Conservation (phyloP, 139 green algal species). For the Chlamydomonas eustigma region DNA sequence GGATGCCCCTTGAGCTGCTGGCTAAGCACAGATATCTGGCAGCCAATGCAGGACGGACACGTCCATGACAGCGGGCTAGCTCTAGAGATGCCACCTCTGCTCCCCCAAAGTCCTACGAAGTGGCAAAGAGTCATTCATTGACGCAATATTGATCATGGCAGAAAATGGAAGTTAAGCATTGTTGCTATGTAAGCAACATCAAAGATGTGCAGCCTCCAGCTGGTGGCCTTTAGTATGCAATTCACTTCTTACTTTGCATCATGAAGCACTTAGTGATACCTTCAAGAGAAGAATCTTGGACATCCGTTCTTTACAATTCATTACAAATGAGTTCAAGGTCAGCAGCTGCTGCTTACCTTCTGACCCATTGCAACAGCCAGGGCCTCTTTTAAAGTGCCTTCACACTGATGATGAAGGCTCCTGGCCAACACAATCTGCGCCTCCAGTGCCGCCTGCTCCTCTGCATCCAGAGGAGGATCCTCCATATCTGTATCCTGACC, state of each 20-base stretch:
- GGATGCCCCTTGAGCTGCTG: neutral
- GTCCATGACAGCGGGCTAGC: constrained; percentile 23
- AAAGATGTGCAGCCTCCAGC: no score
- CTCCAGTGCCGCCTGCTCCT: neutral
- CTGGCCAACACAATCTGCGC: constrained; percentile 1
- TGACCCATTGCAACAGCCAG: neutral
- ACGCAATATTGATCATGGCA: no score
- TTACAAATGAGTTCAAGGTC: no score
- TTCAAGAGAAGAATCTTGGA: no score
- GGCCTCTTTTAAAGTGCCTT: constrained; percentile 14
- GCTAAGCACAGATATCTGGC: constrained; percentile 13
- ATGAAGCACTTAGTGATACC: no score
- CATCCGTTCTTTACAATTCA: no score
- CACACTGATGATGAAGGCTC: constrained; percentile 15
- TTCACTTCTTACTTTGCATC: no score
- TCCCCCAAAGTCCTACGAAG: constrained; percentile 17
- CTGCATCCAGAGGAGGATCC: neutral
- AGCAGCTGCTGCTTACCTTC: neutral
- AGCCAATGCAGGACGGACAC: constrained; percentile 1
- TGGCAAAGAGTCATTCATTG: no score
- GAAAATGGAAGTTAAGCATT: no score
- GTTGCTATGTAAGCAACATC: no score
- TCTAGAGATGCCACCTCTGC: constrained; percentile 23
- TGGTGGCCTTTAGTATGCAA: no score
- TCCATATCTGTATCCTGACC: neutral